Base-by-base conservation (phyloP, 345 rosid species). In the Murraya paniculata region DNA sequence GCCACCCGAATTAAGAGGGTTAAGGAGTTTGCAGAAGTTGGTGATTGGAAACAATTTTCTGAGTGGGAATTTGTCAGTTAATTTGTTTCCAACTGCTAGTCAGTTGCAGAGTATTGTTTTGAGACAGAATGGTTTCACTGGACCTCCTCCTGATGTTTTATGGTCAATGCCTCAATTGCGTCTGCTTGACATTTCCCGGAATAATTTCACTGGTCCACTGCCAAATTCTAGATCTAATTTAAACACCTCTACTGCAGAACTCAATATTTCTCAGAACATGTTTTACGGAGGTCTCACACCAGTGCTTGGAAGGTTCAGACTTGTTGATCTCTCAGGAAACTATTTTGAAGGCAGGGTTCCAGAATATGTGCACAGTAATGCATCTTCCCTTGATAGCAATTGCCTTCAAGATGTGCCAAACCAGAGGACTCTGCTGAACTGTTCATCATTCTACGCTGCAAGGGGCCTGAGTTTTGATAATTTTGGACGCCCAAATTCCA, bases 301-400 rank as follows among this genome's bases (percentile, higher is more conserved):
- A 18, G 50, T 84, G 33, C 87, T 93, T 9, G 57, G 78, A 78
- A 90, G 90, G 84, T 97, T 91, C 79, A 64, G 73, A 24, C 74
- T 30, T 6, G 64, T 79, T 58, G 85, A 93, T 80, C 84, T 97
- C 80, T 91, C 97, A 5, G 89, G 89, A 70, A 97, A 97, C 70
- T 97, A 90, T 79, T 93, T 97, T 36, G 82, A 94, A 77, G 99
- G 99, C 67, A 81, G 62, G 81, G 89, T 94, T 89, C 98, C 95
- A 1, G 88, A 87, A 25, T 91, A 85, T 81, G 84, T 84, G 74
- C 66, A 7, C 59, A 33, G 39, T 18, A 90, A 91, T 76, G 83
- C 89, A 41, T 88, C 94, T 77, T 11, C 50, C 50, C 88, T 94
- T 74, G 79, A 28, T 18, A 80, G 84, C 24, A 96, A 96, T 83